Base-by-base conservation (phyloP, 2,329 filamentous ascomycete genomes). In the Alternaria sp. region DNA sequence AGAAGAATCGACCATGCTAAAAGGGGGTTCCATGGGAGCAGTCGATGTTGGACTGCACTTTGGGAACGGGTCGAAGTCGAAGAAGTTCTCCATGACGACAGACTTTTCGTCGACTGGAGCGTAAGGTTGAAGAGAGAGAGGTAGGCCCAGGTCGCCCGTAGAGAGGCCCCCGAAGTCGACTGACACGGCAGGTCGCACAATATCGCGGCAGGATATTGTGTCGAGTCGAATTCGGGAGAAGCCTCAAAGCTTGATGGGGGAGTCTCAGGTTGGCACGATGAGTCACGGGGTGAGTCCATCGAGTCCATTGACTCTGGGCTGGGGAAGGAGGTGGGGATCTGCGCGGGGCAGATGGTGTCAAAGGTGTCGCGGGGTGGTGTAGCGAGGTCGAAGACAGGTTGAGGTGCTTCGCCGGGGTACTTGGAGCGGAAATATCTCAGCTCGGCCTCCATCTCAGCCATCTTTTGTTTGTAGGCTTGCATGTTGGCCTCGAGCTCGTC, bases 181-280 rank as follows among this genome's bases (percentile, higher is more conserved):
- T 89, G 96, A 98, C 96, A 99, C 96, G 91, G 96, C 96, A 97
- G 96, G 96, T 97, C 96, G 83, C 91, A 98, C 96, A 98, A 97
- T 95, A 97, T 91, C 94, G 88, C 96, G 87, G 96, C 96, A 98
- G 96, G 94, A 97, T 96, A 94, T 97, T 97, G 96, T 97, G 94
- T 96, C 96, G 89, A 85, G 88, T 96, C 93, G 89, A 92, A 87
- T 84, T 90, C 87, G 84, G 84, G 70, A 49, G 70, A 80, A 80
- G 81, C 81, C 75, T 81, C 79, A 59, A 73, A 73, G 60, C 73
- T 68, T 70, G 80, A 80, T 63, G 69, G 68, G 52, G 79, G 80
- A 32, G 80, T 81, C 68, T 81, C 77, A 54, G 80, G 79, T 54
- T 73, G 69, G 68, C 76, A 79, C 40, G 74, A 78, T 43, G 75